Evolutionary conservation across 2,329 filamentous ascomycete species (phyloP).

Genomic region (Verticillium alfalfae): DNA sequence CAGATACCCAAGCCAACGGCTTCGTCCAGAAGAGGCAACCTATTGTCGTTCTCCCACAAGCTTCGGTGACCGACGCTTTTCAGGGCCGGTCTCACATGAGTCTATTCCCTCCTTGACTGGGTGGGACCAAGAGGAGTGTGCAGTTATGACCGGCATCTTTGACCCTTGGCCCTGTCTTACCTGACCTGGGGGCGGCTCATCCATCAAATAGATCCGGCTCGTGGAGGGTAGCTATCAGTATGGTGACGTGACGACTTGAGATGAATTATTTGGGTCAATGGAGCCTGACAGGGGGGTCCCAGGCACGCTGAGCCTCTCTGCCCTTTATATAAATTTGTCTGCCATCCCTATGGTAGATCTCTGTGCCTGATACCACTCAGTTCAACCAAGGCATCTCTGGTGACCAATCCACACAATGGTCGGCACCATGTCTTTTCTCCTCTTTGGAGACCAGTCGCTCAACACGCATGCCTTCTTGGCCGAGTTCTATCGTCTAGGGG

Average conservation of each 20-base stretch:
- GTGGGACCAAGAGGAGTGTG: slow-evolving; percentile 11
- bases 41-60: slow-evolving; percentile 27
- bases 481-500: slow-evolving; percentile 39
- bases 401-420: slow-evolving; percentile 30
- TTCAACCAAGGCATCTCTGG: slow-evolving; percentile 12
- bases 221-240: background rate
- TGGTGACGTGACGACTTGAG: background rate
- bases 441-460: slow-evolving; percentile 68
- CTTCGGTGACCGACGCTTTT: slow-evolving; percentile 39
- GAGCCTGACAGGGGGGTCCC: background rate
- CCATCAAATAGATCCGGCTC: background rate
- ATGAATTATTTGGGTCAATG: background rate
- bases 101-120: slow-evolving; percentile 13
- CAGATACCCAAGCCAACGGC: slow-evolving; percentile 11
- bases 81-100: slow-evolving; percentile 26
- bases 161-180: background rate
- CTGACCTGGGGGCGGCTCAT: background rate
- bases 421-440: slow-evolving; percentile 48
- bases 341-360: background rate
- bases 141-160: background rate
- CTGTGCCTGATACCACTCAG: background rate
- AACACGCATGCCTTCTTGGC: slow-evolving; percentile 61
- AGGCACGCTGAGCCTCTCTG: background rate
- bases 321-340: background rate
- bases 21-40: slow-evolving; percentile 26